Evolutionary conservation across 495 filamentous ascomycete species (phyloP), one percentile per base, ranked within the genome.

Genomic region (Tuber borchii): DNA sequence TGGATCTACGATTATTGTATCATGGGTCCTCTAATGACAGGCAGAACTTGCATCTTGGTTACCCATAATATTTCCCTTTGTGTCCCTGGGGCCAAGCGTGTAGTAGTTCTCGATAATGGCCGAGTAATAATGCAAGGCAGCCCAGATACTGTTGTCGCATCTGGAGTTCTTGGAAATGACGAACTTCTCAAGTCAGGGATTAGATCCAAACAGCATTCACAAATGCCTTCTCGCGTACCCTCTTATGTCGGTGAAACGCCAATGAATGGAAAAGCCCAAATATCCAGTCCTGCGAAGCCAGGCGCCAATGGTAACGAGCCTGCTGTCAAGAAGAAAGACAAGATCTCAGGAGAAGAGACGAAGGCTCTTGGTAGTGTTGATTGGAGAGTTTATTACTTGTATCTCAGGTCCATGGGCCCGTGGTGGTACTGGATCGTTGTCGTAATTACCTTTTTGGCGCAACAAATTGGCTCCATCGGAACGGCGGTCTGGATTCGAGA

Each of bases 1-100:
- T 97, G 97, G 90, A 97, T 99, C 78, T 98, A 98, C 85, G 92
- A 90, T 78, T 90, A 97, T 80, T 94, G 93, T 73, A 90, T 99
- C 77, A 90, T 91, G 77, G 95, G 95, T 10, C 93, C 93, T 5
- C 84, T 99, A 75, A 98, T 99, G 95, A 83, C 89, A 70, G 87
- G 88, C 76, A 89, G 95, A 56, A 97, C 95, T 51, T 98, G 96
- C 84, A 93, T 99, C 40, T 86, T 99, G 69, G 95, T 99, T n/a
- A 97, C 95, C 1, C 95, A 99, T 85, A 99, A 97, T 80, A 88
- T 94, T 51, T 88, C 91, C 8, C 87, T 99, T 34, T 94, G 93
- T 81, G 90, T 93, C 16, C 93, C 94, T 48, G 85, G 87, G 43
- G 89, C 95, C 0, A 88, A 92, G 46, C 91, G 92, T 78, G 92